Percentiles rank a stretch among this genome's conserved stretches.
Conservation (phyloP, 805 yeast species). For the Priceomyces fermenticarens region DNA sequence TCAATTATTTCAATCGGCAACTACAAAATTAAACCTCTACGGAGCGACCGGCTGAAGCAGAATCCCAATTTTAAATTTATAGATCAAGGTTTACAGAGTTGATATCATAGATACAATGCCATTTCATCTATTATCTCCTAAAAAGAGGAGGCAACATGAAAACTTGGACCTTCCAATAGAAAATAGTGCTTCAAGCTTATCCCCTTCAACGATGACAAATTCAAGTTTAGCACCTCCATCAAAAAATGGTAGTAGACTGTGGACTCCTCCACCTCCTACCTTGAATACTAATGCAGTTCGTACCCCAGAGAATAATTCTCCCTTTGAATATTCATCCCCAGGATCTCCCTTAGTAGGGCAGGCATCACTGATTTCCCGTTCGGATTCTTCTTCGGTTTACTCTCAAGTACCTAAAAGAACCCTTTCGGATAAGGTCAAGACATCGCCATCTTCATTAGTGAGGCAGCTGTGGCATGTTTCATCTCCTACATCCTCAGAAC, state of each 20-base stretch:
- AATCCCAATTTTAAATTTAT: too few relatives aligned
- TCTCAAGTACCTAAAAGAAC: constrained; percentile 13
- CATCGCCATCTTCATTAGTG: constrained; percentile 33
- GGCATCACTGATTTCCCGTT: background rate
- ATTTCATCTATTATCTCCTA: background rate
- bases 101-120: background rate
- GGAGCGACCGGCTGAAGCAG: too few relatives aligned
- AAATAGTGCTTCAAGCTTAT: too few relatives aligned
- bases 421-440: constrained; percentile 26
- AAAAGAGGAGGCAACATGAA: background rate
- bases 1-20: too few relatives aligned
- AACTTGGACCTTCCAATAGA: too few relatives aligned
- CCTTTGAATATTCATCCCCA: constrained; percentile 2
- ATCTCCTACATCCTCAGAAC: constrained; percentile 9
- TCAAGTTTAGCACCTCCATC: background rate
- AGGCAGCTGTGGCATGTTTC: constrained; percentile 29
- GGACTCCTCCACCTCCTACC: too few relatives aligned
- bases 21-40: too few relatives aligned
- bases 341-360: background rate
- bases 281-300: background rate
- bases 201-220: too few relatives aligned
- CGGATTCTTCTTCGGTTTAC: constrained; percentile 1
- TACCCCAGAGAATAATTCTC: background rate
- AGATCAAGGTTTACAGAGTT: too few relatives aligned
- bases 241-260: background rate